Percentiles rank a stretch among this genome's conserved stretches.
Evolutionary conservation across 805 yeast genomes (phyloP).

Genomic region (Candida xiaguanensis): DNA sequence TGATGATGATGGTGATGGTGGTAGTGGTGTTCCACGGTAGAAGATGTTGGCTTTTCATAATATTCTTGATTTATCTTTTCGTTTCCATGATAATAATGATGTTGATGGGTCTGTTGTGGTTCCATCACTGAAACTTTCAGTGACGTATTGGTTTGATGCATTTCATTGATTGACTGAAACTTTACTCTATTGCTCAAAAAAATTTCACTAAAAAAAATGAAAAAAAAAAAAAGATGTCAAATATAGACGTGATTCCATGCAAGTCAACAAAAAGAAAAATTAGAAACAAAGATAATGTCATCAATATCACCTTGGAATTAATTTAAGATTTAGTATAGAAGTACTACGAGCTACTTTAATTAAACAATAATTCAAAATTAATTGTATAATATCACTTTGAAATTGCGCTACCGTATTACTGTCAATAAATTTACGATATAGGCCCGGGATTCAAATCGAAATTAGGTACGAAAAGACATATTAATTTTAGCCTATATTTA

Average conservation of each 20-base stretch:
- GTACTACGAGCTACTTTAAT: too few species aligned
- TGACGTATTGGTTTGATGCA: constrained; percentile 2
- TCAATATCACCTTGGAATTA: too few species aligned
- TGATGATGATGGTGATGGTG: constrained; percentile 7
- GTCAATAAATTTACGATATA: too few species aligned
- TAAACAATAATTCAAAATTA: too few species aligned
- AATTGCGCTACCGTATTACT: too few species aligned
- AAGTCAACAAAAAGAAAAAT: background rate
- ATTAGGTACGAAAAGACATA: too few species aligned
- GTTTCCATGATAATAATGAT: background rate
- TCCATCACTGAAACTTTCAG: constrained; percentile 1
- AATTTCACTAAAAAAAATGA: background rate
- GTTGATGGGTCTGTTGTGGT: background rate
- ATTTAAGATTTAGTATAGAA: too few species aligned
- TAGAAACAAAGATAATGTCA: too few species aligned
- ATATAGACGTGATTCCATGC: background rate
- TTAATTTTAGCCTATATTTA: too few species aligned
- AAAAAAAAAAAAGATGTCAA: background rate
- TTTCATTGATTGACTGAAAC: background rate
- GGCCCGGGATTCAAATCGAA: too few species aligned
- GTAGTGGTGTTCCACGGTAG: constrained; percentile 2
- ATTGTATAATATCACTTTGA: too few species aligned
- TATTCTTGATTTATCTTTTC: background rate
- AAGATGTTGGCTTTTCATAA: background rate
- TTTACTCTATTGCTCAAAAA: background rate